These are phyloP conservation scores for Phlebiopsis gigantea DNA, from an alignment of 768 basidiomycete genomes.

Conservation along the genomic window DNA sequence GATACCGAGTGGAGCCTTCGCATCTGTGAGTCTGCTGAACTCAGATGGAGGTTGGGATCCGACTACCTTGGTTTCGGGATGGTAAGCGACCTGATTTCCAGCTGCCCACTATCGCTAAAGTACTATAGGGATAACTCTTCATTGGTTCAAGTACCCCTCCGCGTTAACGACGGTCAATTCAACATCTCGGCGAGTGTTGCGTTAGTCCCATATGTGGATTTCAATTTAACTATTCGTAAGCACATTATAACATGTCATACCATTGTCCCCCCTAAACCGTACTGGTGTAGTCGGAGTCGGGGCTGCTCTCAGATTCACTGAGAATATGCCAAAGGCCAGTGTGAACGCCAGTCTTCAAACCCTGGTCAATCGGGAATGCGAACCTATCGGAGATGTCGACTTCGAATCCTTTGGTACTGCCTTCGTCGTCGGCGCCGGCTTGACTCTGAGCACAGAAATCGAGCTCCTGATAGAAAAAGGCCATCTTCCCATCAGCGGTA, in stretches of 20 bases:
- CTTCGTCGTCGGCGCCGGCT: constrained; percentile 3
- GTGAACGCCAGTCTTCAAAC: not conserved
- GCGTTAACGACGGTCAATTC: constrained; percentile 6
- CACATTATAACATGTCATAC: not conserved
- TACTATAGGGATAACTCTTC: not conserved
- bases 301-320: not conserved
- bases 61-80: not conserved
- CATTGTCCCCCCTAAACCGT: too few species aligned
- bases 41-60: constrained; percentile 6
- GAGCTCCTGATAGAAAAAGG: constrained; percentile 2
- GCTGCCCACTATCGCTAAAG: not conserved
- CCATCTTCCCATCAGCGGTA: not conserved
- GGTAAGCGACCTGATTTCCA: not conserved
- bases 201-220: constrained; percentile 3
- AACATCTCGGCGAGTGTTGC: constrained; percentile 2
- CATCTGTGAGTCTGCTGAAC: constrained; percentile 6
- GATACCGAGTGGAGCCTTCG: constrained; percentile 7
- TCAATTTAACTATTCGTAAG: constrained; percentile 4
- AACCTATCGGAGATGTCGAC: constrained; percentile 7
- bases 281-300: constrained; percentile 1
- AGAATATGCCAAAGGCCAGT: constrained; percentile 4
- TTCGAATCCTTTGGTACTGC: constrained; percentile 9
- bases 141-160: constrained; percentile 7
- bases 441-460: not conserved
- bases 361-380: constrained; percentile 4